These are phyloP conservation scores for Erythrophleum fordii DNA, from an alignment of 306 rosid species.

Conservation along the genomic window DNA sequence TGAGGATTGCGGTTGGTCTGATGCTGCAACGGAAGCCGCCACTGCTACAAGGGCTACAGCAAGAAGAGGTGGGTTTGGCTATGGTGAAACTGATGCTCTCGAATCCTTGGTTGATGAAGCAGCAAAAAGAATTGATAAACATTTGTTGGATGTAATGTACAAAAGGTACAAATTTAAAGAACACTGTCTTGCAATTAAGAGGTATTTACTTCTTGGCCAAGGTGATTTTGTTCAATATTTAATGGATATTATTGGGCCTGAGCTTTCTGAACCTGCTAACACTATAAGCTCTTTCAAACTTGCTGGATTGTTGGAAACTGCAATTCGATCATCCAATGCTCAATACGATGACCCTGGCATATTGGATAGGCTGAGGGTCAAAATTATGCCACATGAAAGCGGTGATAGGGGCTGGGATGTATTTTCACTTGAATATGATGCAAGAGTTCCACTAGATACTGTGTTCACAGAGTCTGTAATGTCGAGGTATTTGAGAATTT, in stretches of 20 bases:
- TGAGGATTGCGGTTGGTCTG: constrained; percentile 93
- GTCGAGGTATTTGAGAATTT: constrained; percentile 88
- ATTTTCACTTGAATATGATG: constrained; percentile 92
- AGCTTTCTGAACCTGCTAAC: constrained; percentile 95
- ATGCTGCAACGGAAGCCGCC: constrained; percentile 80
- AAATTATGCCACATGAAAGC: constrained; percentile 96
- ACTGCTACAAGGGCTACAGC: constrained; percentile 73
- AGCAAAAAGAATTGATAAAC: constrained; percentile 91
- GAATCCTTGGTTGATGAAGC: constrained; percentile 91
- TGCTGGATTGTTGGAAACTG: constrained; percentile 90
- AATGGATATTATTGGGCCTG: constrained; percentile 97
- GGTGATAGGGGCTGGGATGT: constrained; percentile 99
- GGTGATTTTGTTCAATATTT: constrained; percentile 98
- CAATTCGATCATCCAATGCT: constrained; percentile 91
- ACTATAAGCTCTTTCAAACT: constrained; percentile 92
- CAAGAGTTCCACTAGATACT: constrained; percentile 87
- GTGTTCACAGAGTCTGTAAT: constrained; percentile 93
- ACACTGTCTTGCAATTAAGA: constrained; percentile 95
- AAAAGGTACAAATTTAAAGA: constrained; percentile 85
- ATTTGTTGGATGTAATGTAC: constrained; percentile 85
- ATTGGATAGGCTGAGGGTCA: constrained; percentile 90
- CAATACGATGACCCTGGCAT: constrained; percentile 94
- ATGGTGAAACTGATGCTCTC: constrained; percentile 93
- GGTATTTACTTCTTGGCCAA: constrained; percentile 86
- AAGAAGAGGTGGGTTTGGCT: constrained; percentile 84